These are phyloP conservation scores for Polygonum aviculare DNA, from an alignment of 148 eudicot genomes.

Conservation along the genomic window DNA sequence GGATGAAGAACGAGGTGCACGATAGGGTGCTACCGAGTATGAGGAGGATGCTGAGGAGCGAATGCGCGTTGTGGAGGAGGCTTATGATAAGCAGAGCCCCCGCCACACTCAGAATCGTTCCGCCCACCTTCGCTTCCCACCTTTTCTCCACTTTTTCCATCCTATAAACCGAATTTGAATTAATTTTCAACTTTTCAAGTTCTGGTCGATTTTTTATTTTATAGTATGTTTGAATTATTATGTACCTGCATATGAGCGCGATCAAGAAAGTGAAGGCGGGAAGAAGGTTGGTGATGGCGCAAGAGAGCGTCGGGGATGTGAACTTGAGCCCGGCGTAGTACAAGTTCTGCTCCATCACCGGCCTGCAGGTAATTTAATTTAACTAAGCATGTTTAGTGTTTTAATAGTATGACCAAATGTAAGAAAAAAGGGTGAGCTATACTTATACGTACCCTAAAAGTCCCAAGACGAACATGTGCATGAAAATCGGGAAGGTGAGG, in stretches of 20 bases:
- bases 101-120: slow-evolving; percentile 16
- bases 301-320: slow-evolving; percentile 21
- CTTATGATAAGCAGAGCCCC: slow-evolving; percentile 18
- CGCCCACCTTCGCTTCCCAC: slow-evolving; percentile 18
- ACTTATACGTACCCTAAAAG: slow-evolving; percentile 18
- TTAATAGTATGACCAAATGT: too few species aligned
- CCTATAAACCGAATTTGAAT: neutral
- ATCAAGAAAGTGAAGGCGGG: slow-evolving; percentile 19
- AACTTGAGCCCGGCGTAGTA: slow-evolving; percentile 18
- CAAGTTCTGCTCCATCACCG: slow-evolving; percentile 23
- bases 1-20: slow-evolving; percentile 28
- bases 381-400: neutral
- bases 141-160: slow-evolving; percentile 16
- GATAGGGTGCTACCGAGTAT: slow-evolving; percentile 24
- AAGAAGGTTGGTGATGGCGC: slow-evolving; percentile 22
- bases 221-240: too few species aligned
- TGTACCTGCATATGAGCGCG: slow-evolving; percentile 17
- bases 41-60: slow-evolving; percentile 13
- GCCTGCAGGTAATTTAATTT: slow-evolving; percentile 5
- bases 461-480: slow-evolving; percentile 17
- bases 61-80: slow-evolving; percentile 16
- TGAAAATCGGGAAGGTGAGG: slow-evolving; percentile 18
- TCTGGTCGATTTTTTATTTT: too few species aligned
- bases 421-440: too few species aligned
- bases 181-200: too few species aligned